phyloP scores from a whole-genome alignment of 1,139 yeast genomes.

The Hansenula lynferdii region DNA sequence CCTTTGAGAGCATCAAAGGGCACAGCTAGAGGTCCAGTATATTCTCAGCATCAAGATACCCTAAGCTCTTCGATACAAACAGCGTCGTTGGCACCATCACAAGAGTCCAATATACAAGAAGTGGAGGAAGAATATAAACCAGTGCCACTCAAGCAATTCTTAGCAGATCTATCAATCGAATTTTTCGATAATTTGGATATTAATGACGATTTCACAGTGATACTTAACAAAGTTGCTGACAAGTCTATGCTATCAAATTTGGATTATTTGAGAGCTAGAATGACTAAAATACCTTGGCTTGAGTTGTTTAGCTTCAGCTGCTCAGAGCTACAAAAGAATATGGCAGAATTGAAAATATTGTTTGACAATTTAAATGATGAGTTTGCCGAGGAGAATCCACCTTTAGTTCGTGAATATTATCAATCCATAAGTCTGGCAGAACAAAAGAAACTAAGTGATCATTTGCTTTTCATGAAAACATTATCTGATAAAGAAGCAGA shows the following conservation, averaged over 20 bases:
- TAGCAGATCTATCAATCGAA: slow-evolving; percentile 42
- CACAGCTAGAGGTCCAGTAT: slow-evolving; percentile 9
- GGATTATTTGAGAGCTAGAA: slow-evolving; percentile 19
- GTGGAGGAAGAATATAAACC: slow-evolving; percentile 21
- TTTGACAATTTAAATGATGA: slow-evolving; percentile 45
- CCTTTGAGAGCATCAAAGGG: slow-evolving; percentile 16
- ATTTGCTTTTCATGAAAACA: slow-evolving; percentile 42
- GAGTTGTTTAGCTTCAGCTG: slow-evolving; percentile 51
- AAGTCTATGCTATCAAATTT: slow-evolving; percentile 8
- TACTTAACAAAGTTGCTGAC: slow-evolving; percentile 9
- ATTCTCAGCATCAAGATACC: slow-evolving; percentile 4
- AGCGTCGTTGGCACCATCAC: slow-evolving; percentile 18
- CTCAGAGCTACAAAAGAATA: slow-evolving; percentile 45
- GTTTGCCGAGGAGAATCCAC: slow-evolving; percentile 44
- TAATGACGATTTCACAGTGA: slow-evolving; percentile 27
- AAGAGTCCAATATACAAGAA: slow-evolving; percentile 10
- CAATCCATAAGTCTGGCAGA: slow-evolving; percentile 29
- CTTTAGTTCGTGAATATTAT: slow-evolving; percentile 43
- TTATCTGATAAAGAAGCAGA: slow-evolving; percentile 42
- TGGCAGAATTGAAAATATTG: slow-evolving; percentile 41
- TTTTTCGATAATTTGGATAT: slow-evolving; percentile 49
- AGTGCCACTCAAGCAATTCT: slow-evolving; percentile 38
- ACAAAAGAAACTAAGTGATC: slow-evolving; percentile 35
- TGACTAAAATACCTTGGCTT: slow-evolving; percentile 32
- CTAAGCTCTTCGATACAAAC: slow-evolving; percentile 9